These are phyloP conservation scores for Protomyces gravidus DNA, from an alignment of 1,139 yeast genomes.

Conservation along the genomic window DNA sequence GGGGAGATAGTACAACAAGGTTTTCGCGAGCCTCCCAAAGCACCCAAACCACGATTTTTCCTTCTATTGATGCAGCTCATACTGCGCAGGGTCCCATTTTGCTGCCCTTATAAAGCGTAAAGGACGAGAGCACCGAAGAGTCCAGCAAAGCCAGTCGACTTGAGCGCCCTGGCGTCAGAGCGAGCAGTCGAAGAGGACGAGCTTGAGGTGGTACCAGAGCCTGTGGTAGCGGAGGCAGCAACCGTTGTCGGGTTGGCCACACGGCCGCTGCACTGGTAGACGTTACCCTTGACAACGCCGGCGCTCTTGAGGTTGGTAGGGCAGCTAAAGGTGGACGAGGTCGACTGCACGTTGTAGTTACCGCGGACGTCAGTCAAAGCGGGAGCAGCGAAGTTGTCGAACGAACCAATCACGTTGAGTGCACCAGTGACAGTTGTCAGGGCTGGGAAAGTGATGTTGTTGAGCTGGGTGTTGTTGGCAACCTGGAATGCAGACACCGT, in stretches of 20 bases:
- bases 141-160: not conserved
- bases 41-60: not conserved
- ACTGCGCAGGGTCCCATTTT: too few relatives aligned
- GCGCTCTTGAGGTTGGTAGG: slow-evolving; percentile 51
- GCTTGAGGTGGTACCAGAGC: slow-evolving; percentile 33
- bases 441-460: slow-evolving; percentile 60
- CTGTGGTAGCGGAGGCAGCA: slow-evolving; percentile 34
- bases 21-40: not conserved
- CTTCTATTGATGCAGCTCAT: too few relatives aligned
- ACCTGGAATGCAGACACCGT: slow-evolving; percentile 72
- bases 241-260: slow-evolving; percentile 50
- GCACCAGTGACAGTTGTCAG: slow-evolving; percentile 82
- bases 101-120: not conserved
- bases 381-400: slow-evolving; percentile 72
- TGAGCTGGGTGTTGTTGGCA: slow-evolving; percentile 73
- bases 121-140: not conserved
- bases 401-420: slow-evolving; percentile 70
- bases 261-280: slow-evolving; percentile 58
- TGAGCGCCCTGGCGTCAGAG: not conserved
- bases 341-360: slow-evolving; percentile 77
- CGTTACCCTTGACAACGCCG: slow-evolving; percentile 21
- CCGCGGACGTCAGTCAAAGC: slow-evolving; percentile 75
- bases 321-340: slow-evolving; percentile 72
- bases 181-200: not conserved
- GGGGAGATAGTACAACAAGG: not conserved